Evolutionary conservation across 1,284 basidiomycete genomes (phyloP).

Genomic region (Stereum hirsutum): DNA sequence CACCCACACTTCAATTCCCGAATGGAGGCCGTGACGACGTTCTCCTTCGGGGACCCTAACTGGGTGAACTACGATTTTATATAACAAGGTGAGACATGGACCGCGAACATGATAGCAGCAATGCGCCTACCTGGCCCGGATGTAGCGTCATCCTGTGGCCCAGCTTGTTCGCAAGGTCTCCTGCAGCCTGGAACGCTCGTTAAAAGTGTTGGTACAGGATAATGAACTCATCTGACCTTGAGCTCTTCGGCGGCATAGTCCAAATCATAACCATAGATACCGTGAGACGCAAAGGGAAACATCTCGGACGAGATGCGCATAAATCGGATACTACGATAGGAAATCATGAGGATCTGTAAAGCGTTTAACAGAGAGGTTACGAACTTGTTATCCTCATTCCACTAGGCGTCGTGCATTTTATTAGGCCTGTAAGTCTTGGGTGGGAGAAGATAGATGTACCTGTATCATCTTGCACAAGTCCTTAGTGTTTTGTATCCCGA

Average conservation of each 20-base stretch:
- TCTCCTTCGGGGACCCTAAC: slow-evolving; percentile 66
- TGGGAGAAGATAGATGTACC: slow-evolving; percentile 14
- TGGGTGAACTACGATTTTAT: slow-evolving; percentile 70
- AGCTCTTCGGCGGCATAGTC: slow-evolving; percentile 53
- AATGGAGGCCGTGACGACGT: slow-evolving; percentile 68
- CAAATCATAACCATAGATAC: slow-evolving; percentile 71
- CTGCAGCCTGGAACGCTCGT: slow-evolving; percentile 41
- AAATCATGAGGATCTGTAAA: background rate
- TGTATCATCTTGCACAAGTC: slow-evolving; percentile 64
- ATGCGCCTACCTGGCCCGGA: slow-evolving; percentile 43
- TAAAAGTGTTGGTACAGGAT: slow-evolving; percentile 2
- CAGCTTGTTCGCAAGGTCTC: slow-evolving; percentile 66
- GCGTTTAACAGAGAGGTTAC: slow-evolving; percentile 5
- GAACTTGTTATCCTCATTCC: slow-evolving; percentile 71
- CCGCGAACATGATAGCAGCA: too few relatives aligned
- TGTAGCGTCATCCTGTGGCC: slow-evolving; percentile 82
- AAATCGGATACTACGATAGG: slow-evolving; percentile 49
- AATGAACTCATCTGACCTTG: slow-evolving; percentile 16
- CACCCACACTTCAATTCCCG: slow-evolving; percentile 61
- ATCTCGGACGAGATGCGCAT: slow-evolving; percentile 83
- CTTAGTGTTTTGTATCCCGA: slow-evolving; percentile 67
- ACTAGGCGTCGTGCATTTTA: too few relatives aligned
- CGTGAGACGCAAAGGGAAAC: slow-evolving; percentile 87
- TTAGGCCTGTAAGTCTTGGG: too few relatives aligned
- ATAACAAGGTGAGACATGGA: too few relatives aligned